phyloP scores from a whole-genome alignment of 352 stramenopile species.

The Phytophthora boehmeriae region DNA sequence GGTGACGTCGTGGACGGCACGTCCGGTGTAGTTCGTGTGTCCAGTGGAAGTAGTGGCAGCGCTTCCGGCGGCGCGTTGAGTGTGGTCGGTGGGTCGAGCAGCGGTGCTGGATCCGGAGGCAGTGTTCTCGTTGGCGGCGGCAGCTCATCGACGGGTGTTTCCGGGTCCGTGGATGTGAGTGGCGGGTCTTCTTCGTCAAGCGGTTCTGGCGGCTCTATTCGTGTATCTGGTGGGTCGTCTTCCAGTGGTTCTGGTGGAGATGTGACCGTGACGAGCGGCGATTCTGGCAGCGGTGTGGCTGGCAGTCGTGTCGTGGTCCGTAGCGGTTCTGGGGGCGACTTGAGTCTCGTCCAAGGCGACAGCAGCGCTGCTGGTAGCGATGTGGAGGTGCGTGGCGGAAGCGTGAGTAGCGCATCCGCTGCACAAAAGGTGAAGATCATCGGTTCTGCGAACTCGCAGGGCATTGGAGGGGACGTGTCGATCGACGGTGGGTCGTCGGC shows the following conservation, averaged over 20 bases:
- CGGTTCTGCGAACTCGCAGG: constrained; percentile 1
- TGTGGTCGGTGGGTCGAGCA: constrained; percentile 4
- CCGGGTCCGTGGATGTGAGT: constrained; percentile 1
- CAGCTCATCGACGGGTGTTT: neutral
- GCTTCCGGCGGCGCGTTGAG: neutral
- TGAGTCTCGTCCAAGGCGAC: no score
- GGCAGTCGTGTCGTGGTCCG: constrained; percentile 9
- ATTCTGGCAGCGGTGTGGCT: neutral
- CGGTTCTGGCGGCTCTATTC: constrained; percentile 9
- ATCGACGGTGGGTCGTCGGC: no score
- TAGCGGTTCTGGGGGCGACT: neutral
- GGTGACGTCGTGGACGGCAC: neutral
- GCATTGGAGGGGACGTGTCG: no score
- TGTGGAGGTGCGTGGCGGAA: no score
- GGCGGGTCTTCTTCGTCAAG: constrained; percentile 15
- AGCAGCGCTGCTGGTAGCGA: no score
- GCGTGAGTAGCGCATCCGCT: no score
- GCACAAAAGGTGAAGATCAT: no score
- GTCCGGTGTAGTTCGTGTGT: neutral
- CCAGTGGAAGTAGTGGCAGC: neutral
- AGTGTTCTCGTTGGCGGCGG: constrained; percentile 2
- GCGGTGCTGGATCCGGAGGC: neutral
- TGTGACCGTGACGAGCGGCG: constrained; percentile 13
- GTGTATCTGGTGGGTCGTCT: constrained; percentile 14
- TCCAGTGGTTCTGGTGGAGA: constrained; percentile 12